These are phyloP conservation scores for Angophora floribunda DNA, from an alignment of 345 rosid species.

Conservation along the genomic window DNA sequence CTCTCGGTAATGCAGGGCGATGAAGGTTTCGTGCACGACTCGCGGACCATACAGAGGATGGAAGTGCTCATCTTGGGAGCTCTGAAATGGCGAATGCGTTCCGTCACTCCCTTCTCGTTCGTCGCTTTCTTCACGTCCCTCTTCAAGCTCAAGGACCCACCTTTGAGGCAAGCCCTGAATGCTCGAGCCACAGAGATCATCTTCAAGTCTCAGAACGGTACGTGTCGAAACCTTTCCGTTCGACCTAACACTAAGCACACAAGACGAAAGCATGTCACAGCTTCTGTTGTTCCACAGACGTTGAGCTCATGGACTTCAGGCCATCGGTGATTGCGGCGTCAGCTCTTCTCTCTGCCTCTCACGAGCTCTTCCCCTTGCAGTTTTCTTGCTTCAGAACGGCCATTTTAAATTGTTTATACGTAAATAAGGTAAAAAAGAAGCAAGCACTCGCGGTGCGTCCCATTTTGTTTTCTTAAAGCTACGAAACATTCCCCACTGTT, in stretches of 20 bases:
- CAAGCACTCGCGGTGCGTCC: background rate
- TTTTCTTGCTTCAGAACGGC: constrained; percentile 24
- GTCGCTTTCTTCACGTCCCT: constrained; percentile 33
- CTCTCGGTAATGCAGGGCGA: constrained; percentile 13
- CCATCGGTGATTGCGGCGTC: constrained; percentile 62
- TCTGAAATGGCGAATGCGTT: constrained; percentile 64
- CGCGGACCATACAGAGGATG: constrained; percentile 36
- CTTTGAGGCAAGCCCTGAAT: constrained; percentile 29
- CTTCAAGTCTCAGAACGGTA: constrained; percentile 44
- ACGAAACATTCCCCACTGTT: background rate
- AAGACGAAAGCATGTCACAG: background rate
- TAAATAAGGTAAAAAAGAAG: constrained; percentile 20
- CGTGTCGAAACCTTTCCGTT: background rate
- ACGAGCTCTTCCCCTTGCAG: constrained; percentile 46
- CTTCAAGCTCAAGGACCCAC: constrained; percentile 26
- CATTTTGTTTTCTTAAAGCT: background rate
- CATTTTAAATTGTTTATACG: constrained; percentile 17
- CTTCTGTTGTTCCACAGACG: constrained; percentile 18
- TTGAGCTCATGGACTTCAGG: constrained; percentile 40
- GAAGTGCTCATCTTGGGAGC: constrained; percentile 47
- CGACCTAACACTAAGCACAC: background rate
- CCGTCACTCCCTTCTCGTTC: constrained; percentile 62
- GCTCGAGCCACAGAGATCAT: constrained; percentile 37
- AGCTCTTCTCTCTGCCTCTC: constrained; percentile 38
- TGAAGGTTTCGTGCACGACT: constrained; percentile 33